Evolutionary conservation across 495 filamentous ascomycete genomes (phyloP).

Genomic region (Tirmania nivea): DNA sequence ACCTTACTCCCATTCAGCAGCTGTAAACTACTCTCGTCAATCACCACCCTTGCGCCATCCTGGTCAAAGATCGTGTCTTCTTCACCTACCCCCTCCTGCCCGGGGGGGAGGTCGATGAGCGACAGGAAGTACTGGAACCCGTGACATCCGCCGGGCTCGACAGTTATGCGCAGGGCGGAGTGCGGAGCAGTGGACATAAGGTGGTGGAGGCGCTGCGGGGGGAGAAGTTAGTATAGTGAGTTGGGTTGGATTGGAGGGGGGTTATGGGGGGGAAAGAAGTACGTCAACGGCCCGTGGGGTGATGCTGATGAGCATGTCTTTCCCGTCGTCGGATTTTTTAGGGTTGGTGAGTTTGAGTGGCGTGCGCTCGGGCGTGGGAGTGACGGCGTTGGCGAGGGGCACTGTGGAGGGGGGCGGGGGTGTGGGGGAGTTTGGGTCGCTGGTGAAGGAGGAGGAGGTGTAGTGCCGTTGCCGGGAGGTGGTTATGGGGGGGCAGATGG

Average conservation of each 20-base stretch:
- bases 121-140: slow-evolving; percentile 96
- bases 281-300: slow-evolving; percentile 63
- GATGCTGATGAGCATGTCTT: slow-evolving; percentile 57
- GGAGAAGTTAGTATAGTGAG: too few relatives aligned
- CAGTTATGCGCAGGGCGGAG: slow-evolving; percentile 68
- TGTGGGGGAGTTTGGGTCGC: neutral
- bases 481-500: neutral
- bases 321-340: slow-evolving; percentile 52
- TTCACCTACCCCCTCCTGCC: slow-evolving; percentile 33
- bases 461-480: neutral
- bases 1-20: slow-evolving; percentile 80
- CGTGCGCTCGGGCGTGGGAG: neutral
- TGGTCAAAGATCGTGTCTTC: slow-evolving; percentile 45
- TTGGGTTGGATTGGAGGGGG: neutral
- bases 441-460: neutral
- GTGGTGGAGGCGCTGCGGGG: slow-evolving; percentile 40
- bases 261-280: slow-evolving; percentile 19
- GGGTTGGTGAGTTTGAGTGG: slow-evolving; percentile 34
- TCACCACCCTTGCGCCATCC: slow-evolving; percentile 57
- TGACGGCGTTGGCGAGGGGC: neutral
- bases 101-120: slow-evolving; percentile 29
- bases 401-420: neutral
- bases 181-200: slow-evolving; percentile 62
- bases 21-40: slow-evolving; percentile 73
- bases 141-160: slow-evolving; percentile 85